Percentiles rank a stretch among this genome's conserved stretches.
Conservation (phyloP, 345 rosid genomes). For the Eucalyptus microcorys region DNA sequence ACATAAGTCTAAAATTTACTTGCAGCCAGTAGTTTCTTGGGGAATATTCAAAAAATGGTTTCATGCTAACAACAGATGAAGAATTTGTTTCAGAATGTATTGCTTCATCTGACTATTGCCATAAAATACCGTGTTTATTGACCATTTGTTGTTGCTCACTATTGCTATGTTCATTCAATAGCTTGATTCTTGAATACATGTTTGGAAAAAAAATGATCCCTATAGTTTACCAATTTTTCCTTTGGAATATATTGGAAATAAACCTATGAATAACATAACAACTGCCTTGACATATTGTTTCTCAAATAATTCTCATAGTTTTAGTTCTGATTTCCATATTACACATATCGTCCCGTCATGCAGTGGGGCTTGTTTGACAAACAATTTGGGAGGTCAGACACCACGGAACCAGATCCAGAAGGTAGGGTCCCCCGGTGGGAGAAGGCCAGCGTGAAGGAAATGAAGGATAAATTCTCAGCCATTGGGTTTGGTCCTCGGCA, state of each 20-base stretch:
- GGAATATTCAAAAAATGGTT: neutral
- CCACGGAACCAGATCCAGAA: slow-evolving; percentile 66
- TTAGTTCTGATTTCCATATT: neutral
- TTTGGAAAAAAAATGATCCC: neutral
- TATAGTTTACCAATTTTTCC: neutral
- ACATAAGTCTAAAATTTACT: neutral
- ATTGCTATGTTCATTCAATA: neutral
- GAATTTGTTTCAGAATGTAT: neutral
- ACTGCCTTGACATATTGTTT: neutral
- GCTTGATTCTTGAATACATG: neutral
- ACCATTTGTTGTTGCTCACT: neutral
- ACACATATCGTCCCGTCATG: neutral
- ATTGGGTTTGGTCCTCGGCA: slow-evolving; percentile 90
- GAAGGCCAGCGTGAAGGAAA: slow-evolving; percentile 70
- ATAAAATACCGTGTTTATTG: neutral
- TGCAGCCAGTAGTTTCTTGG: neutral
- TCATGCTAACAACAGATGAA: neutral
- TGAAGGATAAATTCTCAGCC: slow-evolving; percentile 79
- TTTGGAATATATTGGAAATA: neutral
- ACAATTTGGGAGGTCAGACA: slow-evolving; percentile 74
- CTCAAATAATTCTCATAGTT: neutral
- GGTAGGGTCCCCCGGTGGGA: slow-evolving; percentile 81
- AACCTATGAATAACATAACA: neutral
- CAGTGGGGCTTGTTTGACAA: slow-evolving; percentile 91
- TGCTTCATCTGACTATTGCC: neutral